Base-by-base conservation (phyloP, 495 filamentous ascomycete genomes). In the Penicillium soppii region DNA sequence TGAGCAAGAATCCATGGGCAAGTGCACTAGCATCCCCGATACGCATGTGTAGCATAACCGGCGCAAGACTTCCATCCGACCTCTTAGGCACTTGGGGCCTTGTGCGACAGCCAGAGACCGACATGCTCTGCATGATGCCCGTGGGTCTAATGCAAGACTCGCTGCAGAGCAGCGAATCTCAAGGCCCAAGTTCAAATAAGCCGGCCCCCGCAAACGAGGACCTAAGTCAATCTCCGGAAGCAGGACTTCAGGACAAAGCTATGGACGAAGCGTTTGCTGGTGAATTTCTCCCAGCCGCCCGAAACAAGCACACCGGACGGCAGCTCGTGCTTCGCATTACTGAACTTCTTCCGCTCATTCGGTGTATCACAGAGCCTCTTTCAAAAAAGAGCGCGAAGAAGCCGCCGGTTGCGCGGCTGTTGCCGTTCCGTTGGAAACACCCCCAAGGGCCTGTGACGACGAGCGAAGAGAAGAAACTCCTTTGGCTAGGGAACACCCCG, bases 401-500 rank as follows among this genome's bases (percentile, higher is more conserved):
- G 20, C 35, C 54, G 4, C 40, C 53, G 7, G 43, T 73, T 23
- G 19, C 43, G 15, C 46, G 52, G 19, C 3, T 77, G 16, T 7
- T 73, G 26, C 69, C 73, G 5, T 54, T 62, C 45, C 61, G 70
- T 42, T 76, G 69, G 70, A 69, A 65, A 49, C 33, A 70, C 46
- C 69, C 69, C 37, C 19, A 60, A 5, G 66, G 66, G 0, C 62
- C 72, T 25, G 35, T 69, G 29, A 65, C 53, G 9, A 4, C 48
- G 7, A 38, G 47, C 1, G 61, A 73, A 9, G 48, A 69, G 13
- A 50, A 54, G 9, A 49, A 65, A 5, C 27, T 81, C 12, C 58
- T 79, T 3, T 92, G 87, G 86, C 79, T 85, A 13, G 32, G 71
- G 27, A 86, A 92, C 57, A 90, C 91, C 84, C 75, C 78, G n/a